phyloP scores from a whole-genome alignment of 169 alveolate species.

The Amoebophrya sp. region DNA sequence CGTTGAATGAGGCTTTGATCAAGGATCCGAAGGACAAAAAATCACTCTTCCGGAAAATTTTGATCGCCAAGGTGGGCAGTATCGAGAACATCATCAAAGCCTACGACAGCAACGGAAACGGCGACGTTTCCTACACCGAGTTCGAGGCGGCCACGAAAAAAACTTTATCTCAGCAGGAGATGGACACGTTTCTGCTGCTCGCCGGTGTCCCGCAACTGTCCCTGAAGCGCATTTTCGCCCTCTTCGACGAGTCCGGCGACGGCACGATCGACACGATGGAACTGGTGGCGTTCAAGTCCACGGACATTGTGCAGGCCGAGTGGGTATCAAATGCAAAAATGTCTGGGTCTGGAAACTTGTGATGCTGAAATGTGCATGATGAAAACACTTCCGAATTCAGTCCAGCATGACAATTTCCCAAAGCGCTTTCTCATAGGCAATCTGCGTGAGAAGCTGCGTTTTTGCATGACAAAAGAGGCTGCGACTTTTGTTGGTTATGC shows the following conservation, averaged over 20 bases:
- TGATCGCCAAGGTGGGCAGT: background rate
- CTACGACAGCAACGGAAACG: background rate
- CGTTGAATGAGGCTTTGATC: background rate
- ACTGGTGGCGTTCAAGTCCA: background rate
- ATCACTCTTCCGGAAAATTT: background rate
- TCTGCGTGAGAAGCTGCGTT: too few species aligned
- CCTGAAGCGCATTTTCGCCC: background rate
- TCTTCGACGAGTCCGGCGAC: background rate
- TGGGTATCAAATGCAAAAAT: too few species aligned
- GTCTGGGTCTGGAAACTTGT: too few species aligned
- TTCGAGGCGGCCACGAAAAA: background rate
- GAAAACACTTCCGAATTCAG: too few species aligned
- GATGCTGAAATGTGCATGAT: too few species aligned
- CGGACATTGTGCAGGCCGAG: background rate
- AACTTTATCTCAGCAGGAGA: background rate
- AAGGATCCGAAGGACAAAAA: background rate
- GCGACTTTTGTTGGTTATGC: too few species aligned
- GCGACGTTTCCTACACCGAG: background rate
- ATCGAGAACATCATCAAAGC: background rate
- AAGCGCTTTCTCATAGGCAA: too few species aligned
- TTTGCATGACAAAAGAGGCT: too few species aligned
- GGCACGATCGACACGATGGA: background rate
- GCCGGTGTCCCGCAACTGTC: background rate
- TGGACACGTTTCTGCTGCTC: background rate
- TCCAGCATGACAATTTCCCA: too few species aligned